Evolutionary conservation across 306 rosid species (phyloP).

Genomic region (Benincasa hispida): DNA sequence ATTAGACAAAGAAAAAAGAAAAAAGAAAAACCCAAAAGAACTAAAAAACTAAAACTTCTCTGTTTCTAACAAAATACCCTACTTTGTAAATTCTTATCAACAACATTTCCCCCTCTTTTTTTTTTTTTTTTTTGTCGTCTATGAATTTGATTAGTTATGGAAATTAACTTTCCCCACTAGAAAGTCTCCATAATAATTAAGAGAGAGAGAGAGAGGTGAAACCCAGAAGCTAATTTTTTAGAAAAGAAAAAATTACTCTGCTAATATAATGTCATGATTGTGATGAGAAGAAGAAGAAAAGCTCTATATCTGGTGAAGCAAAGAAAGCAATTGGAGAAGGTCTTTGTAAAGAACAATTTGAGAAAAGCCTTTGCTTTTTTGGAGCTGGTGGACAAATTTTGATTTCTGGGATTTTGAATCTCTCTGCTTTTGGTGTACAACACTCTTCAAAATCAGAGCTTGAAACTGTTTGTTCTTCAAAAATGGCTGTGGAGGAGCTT

Average conservation of each 20-base stretch:
- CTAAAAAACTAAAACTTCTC: neutral
- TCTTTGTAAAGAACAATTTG: slow-evolving; percentile 34
- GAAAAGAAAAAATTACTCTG: neutral
- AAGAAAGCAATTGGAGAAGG: slow-evolving; percentile 43
- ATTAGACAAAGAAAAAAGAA: neutral
- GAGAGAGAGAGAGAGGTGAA: neutral
- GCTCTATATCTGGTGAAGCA: slow-evolving; percentile 58
- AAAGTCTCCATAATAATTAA: neutral
- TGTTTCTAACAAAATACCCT: neutral
- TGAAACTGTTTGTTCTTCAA: neutral
- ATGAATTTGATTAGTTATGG: neutral
- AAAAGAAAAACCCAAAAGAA: neutral
- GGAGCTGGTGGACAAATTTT: slow-evolving; percentile 74
- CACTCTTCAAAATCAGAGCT: slow-evolving; percentile 28
- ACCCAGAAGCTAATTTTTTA: neutral
- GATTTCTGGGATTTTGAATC: slow-evolving; percentile 47
- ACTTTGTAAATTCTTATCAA: neutral
- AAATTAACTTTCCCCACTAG: neutral
- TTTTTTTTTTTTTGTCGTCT: too few species aligned
- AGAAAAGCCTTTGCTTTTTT: slow-evolving; percentile 33
- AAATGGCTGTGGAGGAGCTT: slow-evolving; percentile 4
- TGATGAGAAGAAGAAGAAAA: slow-evolving; percentile 29
- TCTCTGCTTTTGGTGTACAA: slow-evolving; percentile 48
- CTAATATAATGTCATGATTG: neutral
- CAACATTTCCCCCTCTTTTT: neutral